Evolutionary conservation across 176 grass and related monocot genomes (phyloP), one percentile per base, ranked within the genome.

Genomic region (Carex myosuroides): DNA sequence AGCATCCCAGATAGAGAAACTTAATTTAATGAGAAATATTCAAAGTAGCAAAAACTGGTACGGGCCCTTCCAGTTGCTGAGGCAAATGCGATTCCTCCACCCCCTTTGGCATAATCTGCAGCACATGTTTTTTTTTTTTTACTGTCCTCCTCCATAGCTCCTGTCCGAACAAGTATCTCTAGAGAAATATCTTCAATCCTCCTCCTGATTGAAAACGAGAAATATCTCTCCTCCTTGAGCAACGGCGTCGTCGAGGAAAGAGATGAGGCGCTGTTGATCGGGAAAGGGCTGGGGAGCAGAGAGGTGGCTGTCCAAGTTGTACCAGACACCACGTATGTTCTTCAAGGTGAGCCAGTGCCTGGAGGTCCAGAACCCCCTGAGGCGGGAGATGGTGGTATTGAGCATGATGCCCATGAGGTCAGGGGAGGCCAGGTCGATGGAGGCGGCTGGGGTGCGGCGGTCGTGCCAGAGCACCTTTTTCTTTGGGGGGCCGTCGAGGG

Each of bases 381-480:
- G 87, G 73, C 86, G 92, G 56, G 59, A 88, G 35, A 92, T 35
- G 2, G 88, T 79, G 30, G 88, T 83, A 86, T 99, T 95, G 75
- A 99, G 88, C 91, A 99, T 83, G 83, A 98, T 84, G 63, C 96
- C 93, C 46, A 91, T 61, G 52, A 95, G 87, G 1, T 59, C 41
- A 87, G 82, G 89, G 53, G 80, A 85, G 35, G 87, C 83, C 59
- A 99, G 82, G 85, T 93, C 46, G 5, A 93, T 89, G 22, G 90
- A 88, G 55, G 91, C 81, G 30, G 93, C 88, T 13, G 82, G 84
- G 79, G 88, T 90, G 20, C 93, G 82, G 83, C 59, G 93, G 80
- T 95, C 93, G 67, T 99, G 91, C 91, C 96, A 95, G 65, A 95
- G 14, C 13, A 98, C 85, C 69, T 80, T 93, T 85, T 98, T 98